These are phyloP conservation scores for Gigaspora rosea DNA, from an alignment of 192 early-diverging fungal species.

Conservation along the genomic window DNA sequence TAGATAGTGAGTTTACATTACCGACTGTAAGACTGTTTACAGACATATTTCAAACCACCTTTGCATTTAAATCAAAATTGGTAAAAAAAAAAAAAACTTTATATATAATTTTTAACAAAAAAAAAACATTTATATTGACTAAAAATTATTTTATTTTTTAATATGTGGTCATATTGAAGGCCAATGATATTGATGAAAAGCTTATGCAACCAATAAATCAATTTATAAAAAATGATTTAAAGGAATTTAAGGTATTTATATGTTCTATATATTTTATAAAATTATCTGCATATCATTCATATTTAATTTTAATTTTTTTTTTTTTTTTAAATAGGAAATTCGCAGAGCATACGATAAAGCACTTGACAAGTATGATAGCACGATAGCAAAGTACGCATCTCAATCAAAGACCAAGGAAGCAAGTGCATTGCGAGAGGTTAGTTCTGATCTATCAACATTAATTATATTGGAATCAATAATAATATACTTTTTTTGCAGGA, in stretches of 20 bases:
- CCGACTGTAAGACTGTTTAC: slow-evolving; percentile 46
- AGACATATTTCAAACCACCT: slow-evolving; percentile 47
- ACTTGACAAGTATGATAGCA: slow-evolving; percentile 64
- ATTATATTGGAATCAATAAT: neutral
- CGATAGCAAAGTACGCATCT: slow-evolving; percentile 56
- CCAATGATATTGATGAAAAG: slow-evolving; percentile 60
- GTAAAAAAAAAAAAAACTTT: slow-evolving; percentile 25
- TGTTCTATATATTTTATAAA: slow-evolving; percentile 27
- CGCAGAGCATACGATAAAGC: slow-evolving; percentile 49
- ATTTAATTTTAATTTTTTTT: neutral
- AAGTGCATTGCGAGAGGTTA: slow-evolving; percentile 57
- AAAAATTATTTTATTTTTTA: neutral
- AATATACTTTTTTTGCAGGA: slow-evolving; percentile 39
- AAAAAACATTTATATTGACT: neutral
- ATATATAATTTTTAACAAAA: neutral
- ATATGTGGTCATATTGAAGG: slow-evolving; percentile 26
- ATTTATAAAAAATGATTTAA: slow-evolving; percentile 63
- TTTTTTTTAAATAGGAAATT: slow-evolving; percentile 38
- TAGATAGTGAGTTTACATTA: slow-evolving; percentile 49
- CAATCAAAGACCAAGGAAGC: slow-evolving; percentile 68
- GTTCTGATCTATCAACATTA: neutral
- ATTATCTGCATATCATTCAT: slow-evolving; percentile 12
- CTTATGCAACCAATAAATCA: slow-evolving; percentile 59
- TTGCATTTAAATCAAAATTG: slow-evolving; percentile 51
- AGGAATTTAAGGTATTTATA: slow-evolving; percentile 61